Percentiles rank a stretch among this genome's conserved stretches.
Evolutionary conservation across 73 alveolate species (phyloP).

Genomic region (Tetrahymena elliotti): DNA sequence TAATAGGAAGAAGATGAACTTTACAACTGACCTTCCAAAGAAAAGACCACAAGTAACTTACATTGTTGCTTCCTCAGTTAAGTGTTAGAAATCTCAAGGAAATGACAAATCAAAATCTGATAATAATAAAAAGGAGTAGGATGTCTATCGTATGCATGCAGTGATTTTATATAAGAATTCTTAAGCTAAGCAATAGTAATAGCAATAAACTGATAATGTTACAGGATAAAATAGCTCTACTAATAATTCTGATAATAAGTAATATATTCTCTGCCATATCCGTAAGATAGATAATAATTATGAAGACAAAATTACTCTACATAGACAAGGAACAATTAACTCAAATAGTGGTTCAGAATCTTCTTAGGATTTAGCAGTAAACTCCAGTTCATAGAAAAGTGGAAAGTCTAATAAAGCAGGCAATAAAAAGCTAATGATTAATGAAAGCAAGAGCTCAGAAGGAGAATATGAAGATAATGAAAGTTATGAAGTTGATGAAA

Average conservation of each 20-base stretch:
- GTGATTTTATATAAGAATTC: slow-evolving; percentile 36
- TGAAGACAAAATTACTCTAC: neutral
- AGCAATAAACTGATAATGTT: neutral
- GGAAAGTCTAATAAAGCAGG: neutral
- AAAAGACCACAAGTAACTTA: slow-evolving; percentile 55
- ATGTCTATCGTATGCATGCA: slow-evolving; percentile 60
- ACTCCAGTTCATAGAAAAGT: neutral
- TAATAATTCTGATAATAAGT: neutral
- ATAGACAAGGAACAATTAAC: neutral
- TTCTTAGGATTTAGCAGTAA: neutral
- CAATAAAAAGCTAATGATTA: neutral
- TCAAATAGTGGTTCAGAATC: neutral
- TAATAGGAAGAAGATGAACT: slow-evolving; percentile 54
- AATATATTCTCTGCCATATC: neutral
- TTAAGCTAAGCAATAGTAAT: neutral
- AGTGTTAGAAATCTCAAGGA: slow-evolving; percentile 58
- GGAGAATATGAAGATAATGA: neutral
- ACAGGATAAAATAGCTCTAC: neutral
- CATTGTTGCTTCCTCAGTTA: slow-evolving; percentile 61
- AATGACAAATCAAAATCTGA: slow-evolving; percentile 8
- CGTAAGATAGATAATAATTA: neutral
- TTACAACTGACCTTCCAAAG: slow-evolving; percentile 65
- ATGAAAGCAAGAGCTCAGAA: neutral
- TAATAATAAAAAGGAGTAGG: slow-evolving; percentile 43
- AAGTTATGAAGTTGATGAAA: neutral